Evolutionary conservation across 1,139 yeast species (phyloP).

Genomic region (Geotrichum reessii): DNA sequence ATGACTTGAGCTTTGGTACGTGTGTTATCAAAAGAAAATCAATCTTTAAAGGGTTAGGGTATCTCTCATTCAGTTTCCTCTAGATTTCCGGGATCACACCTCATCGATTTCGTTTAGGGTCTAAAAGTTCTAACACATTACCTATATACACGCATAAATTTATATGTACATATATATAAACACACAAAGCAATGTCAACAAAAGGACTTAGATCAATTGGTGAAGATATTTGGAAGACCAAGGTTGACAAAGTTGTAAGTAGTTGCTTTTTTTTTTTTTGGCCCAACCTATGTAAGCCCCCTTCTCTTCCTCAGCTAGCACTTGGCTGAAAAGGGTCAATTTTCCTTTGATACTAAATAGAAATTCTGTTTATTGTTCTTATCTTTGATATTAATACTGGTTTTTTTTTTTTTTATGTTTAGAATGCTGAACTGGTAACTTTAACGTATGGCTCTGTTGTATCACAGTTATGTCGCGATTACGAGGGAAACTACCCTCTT

Average conservation of each 20-base stretch:
- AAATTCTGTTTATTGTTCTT: too few species aligned
- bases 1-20: neutral
- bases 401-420: conserved; percentile 7
- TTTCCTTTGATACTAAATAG: too few species aligned
- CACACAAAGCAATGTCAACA: conserved; percentile 39
- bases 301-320: neutral
- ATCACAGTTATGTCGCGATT: conserved; percentile 85
- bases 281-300: neutral
- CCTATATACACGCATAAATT: too few species aligned
- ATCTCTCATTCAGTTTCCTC: neutral
- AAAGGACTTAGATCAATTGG: conserved; percentile 54
- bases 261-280: neutral
- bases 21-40: neutral
- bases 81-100: neutral
- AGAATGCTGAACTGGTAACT: conserved; percentile 86
- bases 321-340: too few species aligned
- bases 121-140: neutral
- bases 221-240: conserved; percentile 90
- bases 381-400: too few species aligned
- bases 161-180: neutral
- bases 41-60: neutral
- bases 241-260: conserved; percentile 77
- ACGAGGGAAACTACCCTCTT: conserved; percentile 62
- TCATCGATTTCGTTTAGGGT: neutral
- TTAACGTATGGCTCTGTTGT: conserved; percentile 92